Percentiles rank a stretch among this genome's conserved stretches.
Conservation (phyloP, 1,139 yeast genomes). For the Candida smagusa region DNA sequence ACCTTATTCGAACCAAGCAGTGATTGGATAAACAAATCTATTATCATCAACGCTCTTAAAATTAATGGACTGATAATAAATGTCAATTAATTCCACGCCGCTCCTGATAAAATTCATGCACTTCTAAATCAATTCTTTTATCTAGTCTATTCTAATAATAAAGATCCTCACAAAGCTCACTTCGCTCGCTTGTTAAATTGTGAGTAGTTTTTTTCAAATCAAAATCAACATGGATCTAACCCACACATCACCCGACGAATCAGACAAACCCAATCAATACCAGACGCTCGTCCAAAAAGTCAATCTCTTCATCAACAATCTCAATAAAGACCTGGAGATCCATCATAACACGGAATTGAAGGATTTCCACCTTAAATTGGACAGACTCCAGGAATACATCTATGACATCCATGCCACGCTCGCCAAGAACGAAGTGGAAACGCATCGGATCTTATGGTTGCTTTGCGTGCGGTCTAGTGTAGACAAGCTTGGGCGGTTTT, state of each 20-base stretch:
- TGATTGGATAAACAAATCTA: no score
- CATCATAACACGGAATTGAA: slow-evolving; percentile 30
- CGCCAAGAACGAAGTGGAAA: slow-evolving; percentile 9
- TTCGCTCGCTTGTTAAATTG: no score
- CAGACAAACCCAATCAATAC: slow-evolving; percentile 4
- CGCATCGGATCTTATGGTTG: slow-evolving; percentile 22
- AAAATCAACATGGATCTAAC: background rate
- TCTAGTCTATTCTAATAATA: no score
- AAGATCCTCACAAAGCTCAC: no score
- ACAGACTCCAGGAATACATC: slow-evolving; percentile 19
- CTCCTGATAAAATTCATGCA: no score
- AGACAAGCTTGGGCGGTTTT: slow-evolving; percentile 10
- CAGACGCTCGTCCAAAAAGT: slow-evolving; percentile 2
- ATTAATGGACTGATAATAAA: no score
- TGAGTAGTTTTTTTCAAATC: background rate
- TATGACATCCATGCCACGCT: slow-evolving; percentile 15
- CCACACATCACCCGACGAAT: slow-evolving; percentile 6
- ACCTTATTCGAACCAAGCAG: no score
- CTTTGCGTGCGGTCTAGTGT: slow-evolving; percentile 13
- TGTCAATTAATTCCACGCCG: no score
- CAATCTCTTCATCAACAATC: slow-evolving; percentile 26
- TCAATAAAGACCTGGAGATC: slow-evolving; percentile 71
- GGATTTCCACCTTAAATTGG: slow-evolving; percentile 12
- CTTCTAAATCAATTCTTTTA: no score
- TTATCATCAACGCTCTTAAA: no score